Evolutionary conservation across 2,329 filamentous ascomycete species (phyloP).

Genomic region (Xylariomycetidae sp.): DNA sequence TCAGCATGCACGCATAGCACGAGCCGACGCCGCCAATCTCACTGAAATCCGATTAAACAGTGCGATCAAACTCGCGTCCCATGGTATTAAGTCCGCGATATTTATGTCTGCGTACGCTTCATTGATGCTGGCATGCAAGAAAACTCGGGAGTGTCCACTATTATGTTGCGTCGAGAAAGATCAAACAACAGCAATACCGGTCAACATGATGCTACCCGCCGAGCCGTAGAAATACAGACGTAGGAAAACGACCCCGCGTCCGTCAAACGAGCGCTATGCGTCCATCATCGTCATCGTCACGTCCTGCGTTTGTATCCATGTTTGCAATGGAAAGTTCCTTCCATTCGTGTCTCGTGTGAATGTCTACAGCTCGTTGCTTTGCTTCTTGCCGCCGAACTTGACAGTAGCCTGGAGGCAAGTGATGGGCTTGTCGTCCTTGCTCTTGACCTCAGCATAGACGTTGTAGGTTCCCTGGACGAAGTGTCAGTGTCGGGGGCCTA

Average conservation of each 20-base stretch:
- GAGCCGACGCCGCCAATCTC: too few relatives aligned
- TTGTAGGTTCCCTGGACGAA: conserved; percentile 77
- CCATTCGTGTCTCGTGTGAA: neutral
- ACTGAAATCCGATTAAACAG: too few relatives aligned
- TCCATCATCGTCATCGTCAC: conserved; percentile 10
- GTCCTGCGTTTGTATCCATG: conserved; percentile 3
- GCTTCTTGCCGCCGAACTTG: conserved; percentile 47
- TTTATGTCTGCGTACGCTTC: too few relatives aligned
- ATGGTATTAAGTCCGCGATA: too few relatives aligned
- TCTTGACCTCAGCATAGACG: conserved; percentile 81
- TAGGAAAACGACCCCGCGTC: conserved; percentile 7
- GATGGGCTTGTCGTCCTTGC: conserved; percentile 64
- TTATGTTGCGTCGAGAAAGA: too few relatives aligned
- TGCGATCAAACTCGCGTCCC: too few relatives aligned
- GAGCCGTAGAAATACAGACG: conserved; percentile 12
- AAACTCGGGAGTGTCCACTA: too few relatives aligned
- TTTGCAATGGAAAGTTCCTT: conserved; percentile 2
- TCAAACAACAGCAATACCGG: too few relatives aligned
- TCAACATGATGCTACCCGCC: conserved; percentile 11
- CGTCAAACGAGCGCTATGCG: conserved; percentile 12
- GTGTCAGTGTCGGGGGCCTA: neutral
- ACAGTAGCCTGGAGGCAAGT: conserved; percentile 81
- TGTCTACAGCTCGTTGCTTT: conserved; percentile 8
- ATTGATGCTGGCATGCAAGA: too few relatives aligned
- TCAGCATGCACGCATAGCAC: too few relatives aligned